phyloP scores from a whole-genome alignment of 345 rosid species.

The Rhodomyrtus tomentosa region DNA sequence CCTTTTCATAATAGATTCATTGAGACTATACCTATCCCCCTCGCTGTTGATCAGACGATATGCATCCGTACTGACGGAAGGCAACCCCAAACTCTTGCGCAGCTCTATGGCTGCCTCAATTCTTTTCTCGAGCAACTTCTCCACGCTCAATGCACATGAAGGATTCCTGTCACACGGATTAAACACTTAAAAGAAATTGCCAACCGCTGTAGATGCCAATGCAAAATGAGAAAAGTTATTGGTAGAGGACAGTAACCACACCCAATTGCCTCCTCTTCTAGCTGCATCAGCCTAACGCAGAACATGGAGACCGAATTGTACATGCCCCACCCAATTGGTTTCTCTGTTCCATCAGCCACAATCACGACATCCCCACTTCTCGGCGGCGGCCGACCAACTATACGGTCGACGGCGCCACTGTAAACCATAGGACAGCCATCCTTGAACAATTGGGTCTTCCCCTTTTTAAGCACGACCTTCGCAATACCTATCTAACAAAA shows the following conservation, averaged over 20 bases:
- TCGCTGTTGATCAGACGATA: constrained; percentile 80
- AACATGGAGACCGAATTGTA: constrained; percentile 85
- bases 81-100: constrained; percentile 57
- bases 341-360: constrained; percentile 77
- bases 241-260: neutral
- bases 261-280: constrained; percentile 74
- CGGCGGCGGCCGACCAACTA: constrained; percentile 77
- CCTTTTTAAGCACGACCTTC: constrained; percentile 85
- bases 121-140: constrained; percentile 60
- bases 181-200: neutral
- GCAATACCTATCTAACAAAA: constrained; percentile 32
- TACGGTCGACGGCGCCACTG: constrained; percentile 84
- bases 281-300: constrained; percentile 88
- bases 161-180: constrained; percentile 45
- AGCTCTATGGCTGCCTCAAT: constrained; percentile 52
- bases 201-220: neutral
- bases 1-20: neutral
- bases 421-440: constrained; percentile 90
- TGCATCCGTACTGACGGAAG: constrained; percentile 59
- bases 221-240: neutral
- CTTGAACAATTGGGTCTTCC: constrained; percentile 80
- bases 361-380: constrained; percentile 77
- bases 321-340: constrained; percentile 78
- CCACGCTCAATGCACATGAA: constrained; percentile 64
- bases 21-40: constrained; percentile 65